Conservation (phyloP, 768 basidiomycete genomes). For the Sporobolomyces roseus region DNA sequence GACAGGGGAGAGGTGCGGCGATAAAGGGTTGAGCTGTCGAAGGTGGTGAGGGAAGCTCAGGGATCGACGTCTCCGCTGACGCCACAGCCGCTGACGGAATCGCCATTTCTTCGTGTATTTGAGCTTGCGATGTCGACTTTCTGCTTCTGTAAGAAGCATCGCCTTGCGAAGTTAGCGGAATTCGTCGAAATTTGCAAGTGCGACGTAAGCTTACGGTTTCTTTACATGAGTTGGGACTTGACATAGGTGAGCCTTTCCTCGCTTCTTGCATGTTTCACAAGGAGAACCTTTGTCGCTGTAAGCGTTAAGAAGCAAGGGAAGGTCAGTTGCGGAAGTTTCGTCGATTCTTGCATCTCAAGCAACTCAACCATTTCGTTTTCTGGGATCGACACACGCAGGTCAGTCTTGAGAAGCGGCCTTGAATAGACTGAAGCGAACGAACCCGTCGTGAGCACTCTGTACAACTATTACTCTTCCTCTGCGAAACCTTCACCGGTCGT, state of each 20-base stretch:
- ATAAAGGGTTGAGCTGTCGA: background rate
- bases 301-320: background rate
- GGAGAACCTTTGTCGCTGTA: conserved; percentile 23
- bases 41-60: background rate
- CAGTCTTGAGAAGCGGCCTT: background rate
- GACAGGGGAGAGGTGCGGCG: background rate
- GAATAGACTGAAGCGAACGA: background rate
- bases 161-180: too few species aligned
- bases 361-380: background rate
- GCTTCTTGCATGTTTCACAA: conserved; percentile 14
- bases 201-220: conserved; percentile 13
- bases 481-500: conserved; percentile 10
- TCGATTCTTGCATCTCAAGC: background rate
- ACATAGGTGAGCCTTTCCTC: conserved; percentile 22
- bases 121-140: background rate
- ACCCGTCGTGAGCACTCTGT: conserved; percentile 19
- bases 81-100: too few species aligned
- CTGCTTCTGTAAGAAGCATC: too few species aligned
- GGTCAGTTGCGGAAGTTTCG: background rate
- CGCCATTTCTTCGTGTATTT: too few species aligned
- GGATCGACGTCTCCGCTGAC: too few species aligned
- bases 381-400: background rate
- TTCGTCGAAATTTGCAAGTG: too few species aligned
- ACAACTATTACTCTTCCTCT: conserved; percentile 15
- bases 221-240: conserved; percentile 18